Evolutionary conservation across 148 eudicot genomes (phyloP).

Genomic region (Nepenthes gracilis): DNA sequence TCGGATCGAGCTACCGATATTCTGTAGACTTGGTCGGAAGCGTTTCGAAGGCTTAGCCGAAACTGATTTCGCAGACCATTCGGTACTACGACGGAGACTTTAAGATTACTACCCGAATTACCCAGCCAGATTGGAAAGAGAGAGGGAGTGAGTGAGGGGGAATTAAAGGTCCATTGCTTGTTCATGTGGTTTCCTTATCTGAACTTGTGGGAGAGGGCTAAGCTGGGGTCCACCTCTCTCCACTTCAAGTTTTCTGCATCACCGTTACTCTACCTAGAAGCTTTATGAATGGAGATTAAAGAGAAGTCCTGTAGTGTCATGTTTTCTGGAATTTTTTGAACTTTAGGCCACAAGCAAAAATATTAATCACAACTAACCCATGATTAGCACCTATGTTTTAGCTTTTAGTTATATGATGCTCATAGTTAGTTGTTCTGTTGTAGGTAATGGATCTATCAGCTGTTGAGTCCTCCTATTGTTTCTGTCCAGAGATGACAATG

Average conservation of each 20-base stretch:
- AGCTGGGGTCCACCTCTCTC: slow-evolving; percentile 6
- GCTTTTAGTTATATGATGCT: slow-evolving; percentile 9
- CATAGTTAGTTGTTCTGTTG: slow-evolving; percentile 27
- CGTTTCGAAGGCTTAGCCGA: not conserved
- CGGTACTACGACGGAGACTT: slow-evolving; percentile 1
- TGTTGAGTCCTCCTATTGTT: slow-evolving; percentile 17
- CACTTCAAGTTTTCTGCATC: not conserved
- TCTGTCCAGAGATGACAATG: slow-evolving; percentile 4
- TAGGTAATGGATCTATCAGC: slow-evolving; percentile 28
- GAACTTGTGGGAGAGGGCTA: slow-evolving; percentile 4
- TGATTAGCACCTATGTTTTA: slow-evolving; percentile 22
- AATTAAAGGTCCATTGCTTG: slow-evolving; percentile 10
- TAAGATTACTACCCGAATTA: not conserved
- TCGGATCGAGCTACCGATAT: too few species aligned
- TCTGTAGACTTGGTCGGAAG: too few species aligned
- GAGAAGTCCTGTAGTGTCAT: slow-evolving; percentile 14
- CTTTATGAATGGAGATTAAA: slow-evolving; percentile 20
- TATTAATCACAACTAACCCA: slow-evolving; percentile 50
- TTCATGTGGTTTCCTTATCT: slow-evolving; percentile 6
- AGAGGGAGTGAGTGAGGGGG: slow-evolving; percentile 2
- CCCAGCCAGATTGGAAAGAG: slow-evolving; percentile 1
- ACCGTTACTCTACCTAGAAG: slow-evolving; percentile 20
- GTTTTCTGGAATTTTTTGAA: slow-evolving; percentile 23
- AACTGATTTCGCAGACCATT: not conserved
- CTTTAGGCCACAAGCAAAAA: slow-evolving; percentile 34